Conservation (phyloP, 768 basidiomycete species). For the button mushroom (Agaricus bisporus) region DNA sequence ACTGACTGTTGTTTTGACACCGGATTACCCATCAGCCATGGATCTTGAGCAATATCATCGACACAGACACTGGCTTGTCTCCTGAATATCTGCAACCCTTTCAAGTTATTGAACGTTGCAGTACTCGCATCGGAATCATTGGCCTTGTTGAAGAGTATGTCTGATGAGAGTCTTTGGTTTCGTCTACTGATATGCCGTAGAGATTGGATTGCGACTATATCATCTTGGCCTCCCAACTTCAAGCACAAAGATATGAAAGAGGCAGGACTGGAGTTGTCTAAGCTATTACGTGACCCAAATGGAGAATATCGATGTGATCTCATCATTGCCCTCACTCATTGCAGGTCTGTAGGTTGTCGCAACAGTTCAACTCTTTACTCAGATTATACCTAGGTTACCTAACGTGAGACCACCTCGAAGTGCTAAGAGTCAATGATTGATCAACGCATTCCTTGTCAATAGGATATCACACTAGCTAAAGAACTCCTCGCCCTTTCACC, state of each 20-base stretch:
- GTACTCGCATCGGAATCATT: constrained; percentile 71
- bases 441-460: not conserved
- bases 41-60: constrained; percentile 85
- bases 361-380: not conserved
- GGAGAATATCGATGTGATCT: constrained; percentile 72
- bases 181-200: constrained; percentile 27
- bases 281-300: constrained; percentile 60
- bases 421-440: not conserved
- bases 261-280: constrained; percentile 68
- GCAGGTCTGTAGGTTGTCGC: constrained; percentile 39
- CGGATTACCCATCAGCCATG: constrained; percentile 53
- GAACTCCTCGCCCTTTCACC: constrained; percentile 57
- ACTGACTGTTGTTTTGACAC: not conserved
- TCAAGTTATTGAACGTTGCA: constrained; percentile 61
- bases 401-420: constrained; percentile 29
- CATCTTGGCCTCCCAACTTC: constrained; percentile 83
- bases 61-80: constrained; percentile 52
- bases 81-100: constrained; percentile 61
- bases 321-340: constrained; percentile 82
- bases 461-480: constrained; percentile 74
- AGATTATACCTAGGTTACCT: constrained; percentile 31
- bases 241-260: constrained; percentile 70
- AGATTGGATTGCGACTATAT: constrained; percentile 85
- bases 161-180: not conserved
- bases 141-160: constrained; percentile 81